phyloP scores from a whole-genome alignment of 768 basidiomycete genomes.

The Boletus sensibilis region DNA sequence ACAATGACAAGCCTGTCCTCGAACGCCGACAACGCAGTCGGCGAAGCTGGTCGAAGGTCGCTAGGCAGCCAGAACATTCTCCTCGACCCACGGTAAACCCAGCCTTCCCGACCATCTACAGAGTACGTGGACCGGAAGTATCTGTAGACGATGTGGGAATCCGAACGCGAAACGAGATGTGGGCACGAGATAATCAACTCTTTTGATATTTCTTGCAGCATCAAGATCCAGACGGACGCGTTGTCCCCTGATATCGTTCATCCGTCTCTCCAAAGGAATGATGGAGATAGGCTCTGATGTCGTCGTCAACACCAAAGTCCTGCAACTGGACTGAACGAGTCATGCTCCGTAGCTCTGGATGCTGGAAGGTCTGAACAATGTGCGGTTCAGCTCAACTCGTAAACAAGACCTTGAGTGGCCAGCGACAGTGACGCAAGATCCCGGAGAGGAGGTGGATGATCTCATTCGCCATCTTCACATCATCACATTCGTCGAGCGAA shows the following conservation, averaged over 20 bases:
- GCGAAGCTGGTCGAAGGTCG: slow-evolving; percentile 9
- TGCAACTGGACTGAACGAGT: slow-evolving; percentile 13
- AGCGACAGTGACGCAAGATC: slow-evolving; percentile 11
- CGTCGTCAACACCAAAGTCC: slow-evolving; percentile 23
- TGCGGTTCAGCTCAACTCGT: slow-evolving; percentile 22
- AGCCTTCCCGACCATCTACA: slow-evolving; percentile 12
- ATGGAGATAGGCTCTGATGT: slow-evolving; percentile 23
- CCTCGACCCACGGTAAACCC: slow-evolving; percentile 13
- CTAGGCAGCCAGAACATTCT: slow-evolving; percentile 22
- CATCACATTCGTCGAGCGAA: slow-evolving; percentile 27
- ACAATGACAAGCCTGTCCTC: slow-evolving; percentile 12
- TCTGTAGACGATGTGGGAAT: neutral
- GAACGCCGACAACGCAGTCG: slow-evolving; percentile 10
- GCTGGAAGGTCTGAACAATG: slow-evolving; percentile 21
- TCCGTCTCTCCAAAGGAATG: slow-evolving; percentile 15
- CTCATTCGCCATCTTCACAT: slow-evolving; percentile 20
- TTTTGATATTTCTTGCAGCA: neutral
- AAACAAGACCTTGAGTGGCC: slow-evolving; percentile 28
- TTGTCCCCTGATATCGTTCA: neutral
- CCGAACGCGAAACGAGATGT: too few relatives aligned
- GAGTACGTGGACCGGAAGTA: slow-evolving; percentile 17
- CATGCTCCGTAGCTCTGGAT: slow-evolving; percentile 10
- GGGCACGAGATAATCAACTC: neutral
- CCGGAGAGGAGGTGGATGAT: slow-evolving; percentile 24
- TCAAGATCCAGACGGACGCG: neutral